Evolutionary conservation across 352 stramenopile genomes (phyloP).

Genomic region (Bremia lactucae): DNA sequence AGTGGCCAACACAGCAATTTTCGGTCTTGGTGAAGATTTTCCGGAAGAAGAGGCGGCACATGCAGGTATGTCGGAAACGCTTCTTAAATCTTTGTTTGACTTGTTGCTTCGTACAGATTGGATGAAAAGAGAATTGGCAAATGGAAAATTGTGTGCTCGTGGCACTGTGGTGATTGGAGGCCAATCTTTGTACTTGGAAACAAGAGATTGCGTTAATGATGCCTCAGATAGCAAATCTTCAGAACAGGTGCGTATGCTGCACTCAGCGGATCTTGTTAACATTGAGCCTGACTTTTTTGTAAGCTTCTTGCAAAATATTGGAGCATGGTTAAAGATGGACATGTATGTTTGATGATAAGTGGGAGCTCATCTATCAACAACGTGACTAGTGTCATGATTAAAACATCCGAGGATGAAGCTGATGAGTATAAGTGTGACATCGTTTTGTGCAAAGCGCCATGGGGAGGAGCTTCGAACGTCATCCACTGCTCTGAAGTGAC

Average conservation of each 20-base stretch:
- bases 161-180: slow-evolving; percentile 52
- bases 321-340: slow-evolving; percentile 25
- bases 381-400: slow-evolving; percentile 30
- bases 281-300: background rate
- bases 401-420: slow-evolving; percentile 19
- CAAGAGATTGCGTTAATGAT: slow-evolving; percentile 10
- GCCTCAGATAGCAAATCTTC: slow-evolving; percentile 2
- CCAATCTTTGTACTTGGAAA: slow-evolving; percentile 18
- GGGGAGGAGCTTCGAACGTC: slow-evolving; percentile 8
- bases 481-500: slow-evolving; percentile 39
- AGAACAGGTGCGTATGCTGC: slow-evolving; percentile 14
- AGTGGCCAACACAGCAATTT: slow-evolving; percentile 48
- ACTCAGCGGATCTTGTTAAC: background rate
- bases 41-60: slow-evolving; percentile 27
- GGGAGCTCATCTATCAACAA: slow-evolving; percentile 17
- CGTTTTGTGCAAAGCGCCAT: slow-evolving; percentile 36
- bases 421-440: slow-evolving; percentile 55
- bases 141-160: slow-evolving; percentile 68
- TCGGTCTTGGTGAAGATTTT: slow-evolving; percentile 20
- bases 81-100: background rate
- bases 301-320: slow-evolving; percentile 29
- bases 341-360: slow-evolving; percentile 28
- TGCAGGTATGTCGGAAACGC: slow-evolving; percentile 31
- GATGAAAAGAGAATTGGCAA: slow-evolving; percentile 65
- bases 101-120: slow-evolving; percentile 31